Evolutionary conservation across 2,329 filamentous ascomycete genomes (phyloP), one percentile per base, ranked within the genome.

Genomic region (Drechslerella coelobrocha): DNA sequence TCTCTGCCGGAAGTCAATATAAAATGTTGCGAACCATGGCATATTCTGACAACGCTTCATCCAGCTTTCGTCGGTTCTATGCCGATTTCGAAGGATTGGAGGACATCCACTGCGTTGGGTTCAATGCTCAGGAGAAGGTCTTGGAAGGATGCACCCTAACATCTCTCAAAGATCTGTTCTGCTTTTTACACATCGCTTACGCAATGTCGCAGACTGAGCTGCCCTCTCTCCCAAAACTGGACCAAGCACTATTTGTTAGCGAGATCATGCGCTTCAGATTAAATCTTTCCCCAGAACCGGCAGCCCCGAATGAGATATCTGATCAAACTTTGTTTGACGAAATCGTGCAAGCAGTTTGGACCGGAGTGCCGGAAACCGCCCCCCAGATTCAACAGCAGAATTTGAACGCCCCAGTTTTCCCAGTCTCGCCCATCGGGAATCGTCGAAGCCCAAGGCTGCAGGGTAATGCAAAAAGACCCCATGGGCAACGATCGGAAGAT

Each of bases 141-240:
- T 27, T 62, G 3, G 37, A 54, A 14, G 59, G 59, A 8, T 17
- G n/a, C 10, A 62, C 54, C 17, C 59, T 50, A 14, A 23, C 26
- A n/a, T 54, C 59, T 1, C n/a, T 54, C 2, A 47, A 34, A 26
- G 50, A 62, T 2, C 54, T 48, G 26, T 62, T 52, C 26, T 47
- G 59, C 14, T 54, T 62, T 37, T 17, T 62, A 5, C 59, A 62
- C 9, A 37, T 62, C 6, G 50, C 59, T 2, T 62, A 54, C 39
- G 59, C 59, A 10, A 62, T 62, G 37, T 54, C 59, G 7, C 59
- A 54, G 26, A 17, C 12, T 27, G 48, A 50, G 14, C 14, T 12
- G 0, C n/a, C 14, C 19, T 14, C 19, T 8, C 21, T 48, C 12
- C 34, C 34, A 31, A 31, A 45, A 8, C 27, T 62, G 6, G 48